A percentile compares a stretch with the other conserved stretches of the same genome.
Evolutionary conservation across 805 yeast species (phyloP).

Genomic region (Millerozyma acaciae): DNA sequence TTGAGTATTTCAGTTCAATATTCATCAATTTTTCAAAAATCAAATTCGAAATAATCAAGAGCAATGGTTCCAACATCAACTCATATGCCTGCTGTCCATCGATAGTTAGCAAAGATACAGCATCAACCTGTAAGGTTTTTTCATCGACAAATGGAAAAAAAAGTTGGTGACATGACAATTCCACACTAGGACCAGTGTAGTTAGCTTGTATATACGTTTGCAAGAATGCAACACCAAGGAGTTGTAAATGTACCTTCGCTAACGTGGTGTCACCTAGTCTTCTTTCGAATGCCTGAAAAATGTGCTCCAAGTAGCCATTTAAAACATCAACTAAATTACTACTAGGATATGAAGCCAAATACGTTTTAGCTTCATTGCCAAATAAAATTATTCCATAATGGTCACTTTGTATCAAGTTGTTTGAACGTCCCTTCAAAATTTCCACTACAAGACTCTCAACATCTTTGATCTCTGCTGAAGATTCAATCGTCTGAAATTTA

Average conservation of each 20-base stretch:
- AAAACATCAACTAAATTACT: slow-evolving; percentile 17
- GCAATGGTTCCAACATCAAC: slow-evolving; percentile 35
- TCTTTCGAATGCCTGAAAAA: slow-evolving; percentile 7
- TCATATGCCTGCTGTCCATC: slow-evolving; percentile 74
- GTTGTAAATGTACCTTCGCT: slow-evolving; percentile 21
- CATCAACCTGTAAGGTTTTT: slow-evolving; percentile 19
- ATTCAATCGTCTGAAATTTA: slow-evolving; percentile 1
- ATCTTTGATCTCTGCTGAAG: too few relatives aligned
- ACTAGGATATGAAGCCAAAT: too few relatives aligned
- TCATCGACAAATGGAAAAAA: slow-evolving; percentile 23
- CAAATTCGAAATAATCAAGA: slow-evolving; percentile 25
- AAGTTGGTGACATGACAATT: slow-evolving; percentile 29
- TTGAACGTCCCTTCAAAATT: too few relatives aligned
- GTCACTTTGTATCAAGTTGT: too few relatives aligned
- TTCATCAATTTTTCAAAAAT: slow-evolving; percentile 42
- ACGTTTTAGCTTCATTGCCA: too few relatives aligned
- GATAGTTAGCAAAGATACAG: slow-evolving; percentile 41
- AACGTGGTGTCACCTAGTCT: slow-evolving; percentile 9
- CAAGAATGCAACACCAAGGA: slow-evolving; percentile 56
- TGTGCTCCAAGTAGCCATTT: slow-evolving; percentile 12
- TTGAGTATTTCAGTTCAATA: slow-evolving; percentile 32
- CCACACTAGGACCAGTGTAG: slow-evolving; percentile 75
- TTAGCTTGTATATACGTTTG: slow-evolving; percentile 73
- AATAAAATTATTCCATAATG: too few relatives aligned
- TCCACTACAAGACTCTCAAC: too few relatives aligned